Evolutionary conservation across 331 rosid genomes (phyloP).

Genomic region (Pyracantha coccinea): DNA sequence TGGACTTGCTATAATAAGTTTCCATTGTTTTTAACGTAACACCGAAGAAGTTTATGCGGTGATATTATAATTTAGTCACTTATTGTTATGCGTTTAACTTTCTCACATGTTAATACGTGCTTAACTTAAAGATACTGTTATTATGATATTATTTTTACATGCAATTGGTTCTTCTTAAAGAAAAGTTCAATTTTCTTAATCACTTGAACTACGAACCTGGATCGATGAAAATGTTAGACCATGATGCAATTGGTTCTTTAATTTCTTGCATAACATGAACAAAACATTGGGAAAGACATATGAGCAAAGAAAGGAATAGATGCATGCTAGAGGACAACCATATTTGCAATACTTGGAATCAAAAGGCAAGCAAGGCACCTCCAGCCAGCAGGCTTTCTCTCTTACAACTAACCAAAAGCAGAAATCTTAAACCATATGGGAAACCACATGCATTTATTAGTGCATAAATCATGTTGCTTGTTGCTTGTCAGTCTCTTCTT

Average conservation of each 20-base stretch:
- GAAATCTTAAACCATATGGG: neutral
- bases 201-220: neutral
- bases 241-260: neutral
- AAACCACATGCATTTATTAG: neutral
- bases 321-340: neutral
- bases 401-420: neutral
- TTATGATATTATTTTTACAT: no score
- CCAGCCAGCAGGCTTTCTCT: neutral
- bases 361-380: slow-evolving; percentile 16
- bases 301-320: slow-evolving; percentile 16
- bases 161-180: no score
- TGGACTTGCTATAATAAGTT: no score
- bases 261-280: neutral
- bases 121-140: no score
- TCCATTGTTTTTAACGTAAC: no score
- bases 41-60: no score
- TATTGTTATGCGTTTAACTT: no score
- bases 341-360: neutral
- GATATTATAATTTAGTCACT: no score
- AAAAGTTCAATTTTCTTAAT: no score
- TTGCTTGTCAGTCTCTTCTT: neutral
- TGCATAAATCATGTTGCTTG: neutral
- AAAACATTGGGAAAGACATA: neutral
- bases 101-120: no score
- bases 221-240: neutral